Base-by-base conservation (phyloP, 2,329 filamentous ascomycete species). In the Raffaelea arxii region DNA sequence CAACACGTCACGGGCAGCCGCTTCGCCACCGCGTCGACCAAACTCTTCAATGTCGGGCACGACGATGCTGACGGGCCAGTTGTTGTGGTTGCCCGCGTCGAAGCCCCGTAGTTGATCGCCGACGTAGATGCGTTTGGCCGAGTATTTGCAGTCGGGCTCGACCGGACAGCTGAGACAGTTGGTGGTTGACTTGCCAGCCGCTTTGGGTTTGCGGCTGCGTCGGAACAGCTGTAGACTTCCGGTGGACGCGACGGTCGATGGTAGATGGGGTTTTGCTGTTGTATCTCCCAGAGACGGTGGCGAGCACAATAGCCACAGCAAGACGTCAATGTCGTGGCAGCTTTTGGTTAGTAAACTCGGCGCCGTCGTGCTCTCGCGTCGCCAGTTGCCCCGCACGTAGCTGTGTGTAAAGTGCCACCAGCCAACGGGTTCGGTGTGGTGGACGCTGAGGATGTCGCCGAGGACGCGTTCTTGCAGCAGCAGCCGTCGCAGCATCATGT, bases 401-500 rank as follows among this genome's bases (percentile, higher is more conserved):
- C 82, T 88, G 62, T 95, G 90, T 1, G 84, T 74, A 61, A 94
- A 97, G 62, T 97, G 92, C 87, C 89, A 97, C 82, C 85, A 94
- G 1, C 92, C 92, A 0, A 98, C 83, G 0, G 92, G 92, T 62
- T 97, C 92, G 0, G 87, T 92, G 64, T 97, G 92, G 52, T 94
- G 86, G 35, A 95, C 74, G 35, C 85, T 91, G 44, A 94, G 69
- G 25, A 96, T 71, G 46, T 96, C 85, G 6, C 92, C 92, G 58
- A 98, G 83, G 12, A 82, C 77, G 12, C 75, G 74, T 44, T 94
- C 79, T 53, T 84, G 74, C 1, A 89, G 73, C 5, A 97, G 71
- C 16, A 97, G 68, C 59, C 84, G 81, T 43, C 89, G 80, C 24
- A 98, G 72, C 47, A 91, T 68, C 63, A 88, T 84, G 60, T 97